A percentile compares a stretch with the other conserved stretches of the same genome.
Evolutionary conservation across 768 basidiomycete species (phyloP).

Genomic region (Phylloporus sp.): DNA sequence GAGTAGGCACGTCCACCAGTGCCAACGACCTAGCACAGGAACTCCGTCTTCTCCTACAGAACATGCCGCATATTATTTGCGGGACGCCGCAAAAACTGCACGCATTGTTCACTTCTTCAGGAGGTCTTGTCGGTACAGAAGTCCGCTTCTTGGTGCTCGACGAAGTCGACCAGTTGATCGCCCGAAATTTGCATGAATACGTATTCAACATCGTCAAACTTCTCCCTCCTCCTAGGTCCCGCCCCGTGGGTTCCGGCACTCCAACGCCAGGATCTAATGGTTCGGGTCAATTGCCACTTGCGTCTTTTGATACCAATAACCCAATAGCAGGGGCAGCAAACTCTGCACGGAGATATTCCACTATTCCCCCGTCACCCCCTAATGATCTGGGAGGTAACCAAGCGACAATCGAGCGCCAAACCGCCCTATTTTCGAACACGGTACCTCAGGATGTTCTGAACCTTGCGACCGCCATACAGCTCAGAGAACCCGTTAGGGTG

Average conservation of each 20-base stretch:
- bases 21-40: constrained; percentile 66
- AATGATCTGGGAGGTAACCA: constrained; percentile 34
- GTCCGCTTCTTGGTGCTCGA: constrained; percentile 93
- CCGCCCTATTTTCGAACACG: constrained; percentile 95
- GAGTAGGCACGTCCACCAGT: constrained; percentile 70
- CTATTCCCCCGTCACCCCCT: constrained; percentile 44
- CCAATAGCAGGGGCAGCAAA: constrained; percentile 32
- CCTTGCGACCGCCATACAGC: constrained; percentile 86
- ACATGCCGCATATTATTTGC: constrained; percentile 91
- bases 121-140: constrained; percentile 74
- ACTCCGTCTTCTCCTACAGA: constrained; percentile 79
- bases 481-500: constrained; percentile 96
- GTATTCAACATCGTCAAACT: constrained; percentile 92
- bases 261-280: constrained; percentile 31
- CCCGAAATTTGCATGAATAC: constrained; percentile 92
- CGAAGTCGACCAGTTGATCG: constrained; percentile 97
- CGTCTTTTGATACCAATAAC: constrained; percentile 42
- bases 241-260: constrained; percentile 38
- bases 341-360: constrained; percentile 55
- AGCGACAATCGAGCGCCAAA: constrained; percentile 68
- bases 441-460: constrained; percentile 97
- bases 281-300: constrained; percentile 39
- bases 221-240: constrained; percentile 81
- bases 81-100: constrained; percentile 97
- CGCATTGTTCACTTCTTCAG: constrained; percentile 78